Percentiles rank a stretch among this genome's conserved stretches.
Evolutionary conservation across 148 eudicot genomes (phyloP).

Genomic region (Polygonum maritimum): DNA sequence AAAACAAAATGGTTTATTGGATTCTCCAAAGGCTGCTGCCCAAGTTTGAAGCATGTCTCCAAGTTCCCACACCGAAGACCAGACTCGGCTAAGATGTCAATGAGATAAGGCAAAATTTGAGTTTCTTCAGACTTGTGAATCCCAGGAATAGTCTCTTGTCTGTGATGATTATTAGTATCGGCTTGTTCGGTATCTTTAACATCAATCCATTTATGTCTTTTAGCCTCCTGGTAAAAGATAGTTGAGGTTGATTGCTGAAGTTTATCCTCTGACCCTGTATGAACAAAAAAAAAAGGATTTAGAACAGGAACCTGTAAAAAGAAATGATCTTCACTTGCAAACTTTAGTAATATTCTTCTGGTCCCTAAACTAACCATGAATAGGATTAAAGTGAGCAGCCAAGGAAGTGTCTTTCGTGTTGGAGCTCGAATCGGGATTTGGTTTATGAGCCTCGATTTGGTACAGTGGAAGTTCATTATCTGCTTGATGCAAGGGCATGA

Average conservation of each 20-base stretch:
- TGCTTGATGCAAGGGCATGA: background rate
- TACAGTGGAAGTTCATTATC: background rate
- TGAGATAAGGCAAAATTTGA: constrained; percentile 54
- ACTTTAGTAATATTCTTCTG: background rate
- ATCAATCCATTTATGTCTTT: constrained; percentile 8
- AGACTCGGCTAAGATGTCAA: constrained; percentile 58
- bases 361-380: background rate
- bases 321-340: background rate
- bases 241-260: background rate
- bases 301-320: background rate
- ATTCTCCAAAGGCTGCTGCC: constrained; percentile 31
- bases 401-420: background rate
- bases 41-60: constrained; percentile 20
- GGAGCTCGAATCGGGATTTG: background rate
- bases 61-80: constrained; percentile 25
- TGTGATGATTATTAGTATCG: constrained; percentile 14
- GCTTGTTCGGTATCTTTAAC: constrained; percentile 30
- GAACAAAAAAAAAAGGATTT: background rate
- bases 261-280: background rate
- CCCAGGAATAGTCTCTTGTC: constrained; percentile 17
- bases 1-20: constrained; percentile 43
- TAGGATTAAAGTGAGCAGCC: background rate
- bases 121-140: constrained; percentile 30
- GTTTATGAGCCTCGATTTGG: background rate
- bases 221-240: background rate